Conservation (phyloP, 306 rosid genomes). For the Hylodesmum podocarpum region DNA sequence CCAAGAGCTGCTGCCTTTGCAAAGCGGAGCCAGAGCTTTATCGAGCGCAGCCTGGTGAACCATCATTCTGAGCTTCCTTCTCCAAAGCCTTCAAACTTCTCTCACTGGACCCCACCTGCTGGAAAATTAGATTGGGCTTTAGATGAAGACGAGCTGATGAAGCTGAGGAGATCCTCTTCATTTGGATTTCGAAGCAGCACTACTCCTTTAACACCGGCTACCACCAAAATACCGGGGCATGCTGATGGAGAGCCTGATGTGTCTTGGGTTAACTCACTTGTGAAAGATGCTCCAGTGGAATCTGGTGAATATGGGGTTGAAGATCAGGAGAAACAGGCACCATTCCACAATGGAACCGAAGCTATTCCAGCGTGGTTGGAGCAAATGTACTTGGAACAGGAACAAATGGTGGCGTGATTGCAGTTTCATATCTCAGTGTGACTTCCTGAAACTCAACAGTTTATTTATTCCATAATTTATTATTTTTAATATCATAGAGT, state of each 20-base stretch:
- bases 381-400: slow-evolving; percentile 81
- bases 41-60: slow-evolving; percentile 54
- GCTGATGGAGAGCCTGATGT: slow-evolving; percentile 58
- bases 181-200: slow-evolving; percentile 59
- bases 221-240: slow-evolving; percentile 24
- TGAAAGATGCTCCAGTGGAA: slow-evolving; percentile 54
- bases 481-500: slow-evolving; percentile 48
- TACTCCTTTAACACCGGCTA: slow-evolving; percentile 26
- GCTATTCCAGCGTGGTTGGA: slow-evolving; percentile 71
- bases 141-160: slow-evolving; percentile 63
- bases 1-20: slow-evolving; percentile 74
- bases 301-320: slow-evolving; percentile 37
- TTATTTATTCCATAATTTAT: slow-evolving; percentile 41
- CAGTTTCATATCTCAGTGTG: background rate
- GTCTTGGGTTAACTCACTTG: slow-evolving; percentile 76
- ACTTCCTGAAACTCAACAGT: slow-evolving; percentile 33
- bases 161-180: slow-evolving; percentile 79
- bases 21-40: slow-evolving; percentile 79
- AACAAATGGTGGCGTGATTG: slow-evolving; percentile 68
- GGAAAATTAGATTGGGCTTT: slow-evolving; percentile 73
- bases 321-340: slow-evolving; percentile 49
- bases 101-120: slow-evolving; percentile 75
- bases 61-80: slow-evolving; percentile 51
- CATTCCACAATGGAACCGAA: slow-evolving; percentile 52
- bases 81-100: slow-evolving; percentile 40